These are phyloP conservation scores for Mercurialis annua DNA, from an alignment of 345 rosid genomes.

Conservation along the genomic window DNA sequence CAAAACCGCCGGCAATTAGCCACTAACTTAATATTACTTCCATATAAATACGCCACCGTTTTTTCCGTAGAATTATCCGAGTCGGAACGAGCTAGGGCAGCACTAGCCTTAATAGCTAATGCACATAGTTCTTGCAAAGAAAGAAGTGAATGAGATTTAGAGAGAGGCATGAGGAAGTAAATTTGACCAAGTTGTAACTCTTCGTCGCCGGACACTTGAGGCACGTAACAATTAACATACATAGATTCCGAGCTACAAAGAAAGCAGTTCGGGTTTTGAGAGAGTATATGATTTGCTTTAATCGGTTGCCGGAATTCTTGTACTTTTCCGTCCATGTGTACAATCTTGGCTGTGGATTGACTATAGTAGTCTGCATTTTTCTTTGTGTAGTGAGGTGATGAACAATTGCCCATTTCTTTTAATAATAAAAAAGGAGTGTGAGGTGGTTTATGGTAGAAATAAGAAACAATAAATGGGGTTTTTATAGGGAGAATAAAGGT, in stretches of 20 bases:
- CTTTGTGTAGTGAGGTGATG: slow-evolving; percentile 23
- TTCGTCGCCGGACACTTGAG: slow-evolving; percentile 28
- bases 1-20: neutral
- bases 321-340: slow-evolving; percentile 38
- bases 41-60: neutral
- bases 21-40: neutral
- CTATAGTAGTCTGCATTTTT: neutral
- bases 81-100: slow-evolving; percentile 16
- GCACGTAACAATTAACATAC: slow-evolving; percentile 26
- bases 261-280: slow-evolving; percentile 35
- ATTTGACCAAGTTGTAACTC: slow-evolving; percentile 43
- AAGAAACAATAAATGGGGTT: neutral
- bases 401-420: slow-evolving; percentile 39
- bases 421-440: neutral
- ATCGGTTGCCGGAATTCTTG: slow-evolving; percentile 34
- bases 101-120: slow-evolving; percentile 45
- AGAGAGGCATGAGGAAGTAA: slow-evolving; percentile 46
- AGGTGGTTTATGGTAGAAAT: neutral
- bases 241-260: slow-evolving; percentile 46
- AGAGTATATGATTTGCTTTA: slow-evolving; percentile 30
- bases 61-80: neutral
- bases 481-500: slow-evolving; percentile 5
- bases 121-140: slow-evolving; percentile 40
- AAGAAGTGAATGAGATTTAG: slow-evolving; percentile 23
- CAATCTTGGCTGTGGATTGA: slow-evolving; percentile 31